A percentile compares a stretch with the other conserved stretches of the same genome.
phyloP scores from a whole-genome alignment of 331 rosid species.

The Quercus lobata region DNA sequence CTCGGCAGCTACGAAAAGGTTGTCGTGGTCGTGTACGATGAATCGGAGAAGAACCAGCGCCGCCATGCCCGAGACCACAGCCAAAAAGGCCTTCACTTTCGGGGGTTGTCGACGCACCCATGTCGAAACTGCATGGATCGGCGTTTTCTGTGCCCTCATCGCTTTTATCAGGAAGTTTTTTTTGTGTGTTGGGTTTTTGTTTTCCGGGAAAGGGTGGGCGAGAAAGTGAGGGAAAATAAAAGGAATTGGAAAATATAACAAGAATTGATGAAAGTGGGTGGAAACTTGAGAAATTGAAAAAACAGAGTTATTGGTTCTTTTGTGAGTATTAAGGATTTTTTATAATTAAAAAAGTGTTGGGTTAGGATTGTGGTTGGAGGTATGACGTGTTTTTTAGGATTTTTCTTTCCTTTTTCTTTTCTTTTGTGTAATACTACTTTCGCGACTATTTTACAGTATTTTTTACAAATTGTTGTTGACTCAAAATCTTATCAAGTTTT shows the following conservation, averaged over 20 bases:
- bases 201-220: conserved; percentile 21
- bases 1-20: conserved; percentile 87
- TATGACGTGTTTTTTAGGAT: too few species aligned
- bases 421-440: too few species aligned
- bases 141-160: conserved; percentile 46
- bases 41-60: conserved; percentile 72
- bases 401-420: too few species aligned
- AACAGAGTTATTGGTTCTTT: not conserved
- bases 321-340: too few species aligned
- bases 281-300: not conserved
- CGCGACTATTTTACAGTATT: rapidly evolving
- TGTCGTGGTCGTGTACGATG: conserved; percentile 86
- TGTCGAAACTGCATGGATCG: conserved; percentile 57
- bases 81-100: conserved; percentile 82
- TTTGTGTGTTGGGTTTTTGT: not conserved
- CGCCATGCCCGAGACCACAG: conserved; percentile 79
- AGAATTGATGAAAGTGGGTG: not conserved
- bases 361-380: too few species aligned
- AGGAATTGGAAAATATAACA: not conserved
- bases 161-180: too few species aligned
- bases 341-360: too few species aligned
- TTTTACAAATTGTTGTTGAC: too few species aligned
- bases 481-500: rapidly evolving
- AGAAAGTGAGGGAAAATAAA: conserved; percentile 12
- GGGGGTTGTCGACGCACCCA: conserved; percentile 89